Evolutionary conservation across 345 rosid genomes (phyloP), one percentile per base, ranked within the genome.

Genomic region (Lenwebbia sp.): DNA sequence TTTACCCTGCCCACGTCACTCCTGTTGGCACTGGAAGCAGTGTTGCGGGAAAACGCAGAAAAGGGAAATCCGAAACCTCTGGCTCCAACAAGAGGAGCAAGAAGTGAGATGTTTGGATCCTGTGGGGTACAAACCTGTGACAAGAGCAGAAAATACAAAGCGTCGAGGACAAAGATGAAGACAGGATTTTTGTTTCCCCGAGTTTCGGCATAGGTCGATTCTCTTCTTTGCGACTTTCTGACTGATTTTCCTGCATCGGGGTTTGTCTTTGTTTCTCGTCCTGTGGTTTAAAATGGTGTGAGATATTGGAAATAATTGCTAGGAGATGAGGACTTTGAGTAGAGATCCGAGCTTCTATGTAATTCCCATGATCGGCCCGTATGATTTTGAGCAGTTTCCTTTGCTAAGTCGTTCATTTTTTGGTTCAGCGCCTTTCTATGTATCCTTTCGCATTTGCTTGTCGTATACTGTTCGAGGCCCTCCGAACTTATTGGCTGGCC

Each of bases 91-190:
- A 95, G 90, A 89, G 96, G 92, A 87, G 91, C 54, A 92, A 92
- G 92, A 93, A 92, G 88, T 92, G 89, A 85, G 82, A 28, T 47
- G 83, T 65, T 62, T 13, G 76, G 50, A 54, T 74, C 86, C 44
- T 40, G 25, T 19, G 85, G 52, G 85, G 50, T 49, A 41, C 87
- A 44, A 6, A 84, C 90, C 54, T 54, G 49, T 30, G 85, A 86
- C 81, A 40, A 76, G 84, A 88, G 91, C 82, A 89, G 95, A 89
- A 90, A 92, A 87, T 96, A 98, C 89, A 96, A 91, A 88, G 94
- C 93, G 58, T 95, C 96, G 26, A 93, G 94, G 93, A 91, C 90
- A 19, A 93, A 91, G 92, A 95, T 95, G 92, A 93, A 83, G 84
- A 10, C 12, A 1, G 41, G 19, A 54, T 23, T 50, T 83, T 83